phyloP scores from a whole-genome alignment of 495 filamentous ascomycete species.

The Penicillium coprophilum region DNA sequence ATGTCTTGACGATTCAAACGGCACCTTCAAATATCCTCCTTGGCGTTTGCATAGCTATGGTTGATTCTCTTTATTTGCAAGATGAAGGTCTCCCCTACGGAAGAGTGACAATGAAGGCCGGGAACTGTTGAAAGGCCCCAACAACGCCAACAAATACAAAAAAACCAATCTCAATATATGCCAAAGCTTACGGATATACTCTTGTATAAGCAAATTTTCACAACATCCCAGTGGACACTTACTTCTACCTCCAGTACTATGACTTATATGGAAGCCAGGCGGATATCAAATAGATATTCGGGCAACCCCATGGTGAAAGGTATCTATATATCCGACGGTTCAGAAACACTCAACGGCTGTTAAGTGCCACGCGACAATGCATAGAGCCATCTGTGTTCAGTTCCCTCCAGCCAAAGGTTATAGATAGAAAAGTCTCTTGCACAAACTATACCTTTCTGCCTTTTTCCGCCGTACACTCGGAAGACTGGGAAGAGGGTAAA shows the following conservation, averaged over 20 bases:
- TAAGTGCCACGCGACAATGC: background rate
- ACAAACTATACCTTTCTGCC: too few relatives aligned
- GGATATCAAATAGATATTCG: background rate
- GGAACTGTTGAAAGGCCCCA: background rate
- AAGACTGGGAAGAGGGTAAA: too few relatives aligned
- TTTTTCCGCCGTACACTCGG: too few relatives aligned
- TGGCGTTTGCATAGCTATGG: background rate
- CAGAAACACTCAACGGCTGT: background rate
- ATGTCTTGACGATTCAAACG: background rate
- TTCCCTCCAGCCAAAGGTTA: too few relatives aligned
- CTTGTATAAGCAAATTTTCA: background rate
- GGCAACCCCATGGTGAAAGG: background rate
- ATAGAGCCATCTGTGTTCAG: background rate
- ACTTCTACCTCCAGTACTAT: background rate
- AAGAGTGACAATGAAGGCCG: background rate
- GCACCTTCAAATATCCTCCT: background rate
- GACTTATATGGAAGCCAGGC: background rate
- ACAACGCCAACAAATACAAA: background rate
- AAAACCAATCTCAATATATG: background rate
- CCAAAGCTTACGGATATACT: background rate
- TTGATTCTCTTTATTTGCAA: background rate
- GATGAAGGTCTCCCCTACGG: background rate
- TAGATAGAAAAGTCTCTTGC: too few relatives aligned
- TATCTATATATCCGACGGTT: background rate
- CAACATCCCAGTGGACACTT: background rate